Percentiles rank a stretch among this genome's conserved stretches.
Conservation (phyloP, 768 basidiomycete species). For the Lactarius sp. region DNA sequence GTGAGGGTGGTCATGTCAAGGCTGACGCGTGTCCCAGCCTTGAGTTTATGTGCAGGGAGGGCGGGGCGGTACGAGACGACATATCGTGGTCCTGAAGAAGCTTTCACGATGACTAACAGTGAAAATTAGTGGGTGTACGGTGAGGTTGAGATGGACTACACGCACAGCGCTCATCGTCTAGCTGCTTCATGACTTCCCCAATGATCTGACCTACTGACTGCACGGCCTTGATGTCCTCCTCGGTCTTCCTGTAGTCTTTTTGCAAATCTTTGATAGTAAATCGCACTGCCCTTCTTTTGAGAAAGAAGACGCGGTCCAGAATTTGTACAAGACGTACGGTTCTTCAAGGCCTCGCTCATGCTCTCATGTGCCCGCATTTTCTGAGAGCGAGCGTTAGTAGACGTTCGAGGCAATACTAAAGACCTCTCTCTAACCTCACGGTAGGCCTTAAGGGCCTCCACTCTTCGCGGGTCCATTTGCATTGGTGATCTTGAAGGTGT, state of each 20-base stretch:
- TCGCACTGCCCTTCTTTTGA: conserved; percentile 55
- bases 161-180: conserved; percentile 96
- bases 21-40: conserved; percentile 90
- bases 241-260: conserved; percentile 88
- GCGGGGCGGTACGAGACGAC: conserved; percentile 96
- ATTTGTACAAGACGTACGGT: conserved; percentile 48
- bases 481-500: conserved; percentile 36
- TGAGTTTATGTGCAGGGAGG: conserved; percentile 86
- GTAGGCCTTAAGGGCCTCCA: conserved; percentile 71
- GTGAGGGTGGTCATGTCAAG: conserved; percentile 99
- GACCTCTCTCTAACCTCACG: conserved; percentile 51
- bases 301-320: not conserved
- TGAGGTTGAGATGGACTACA: conserved; percentile 19
- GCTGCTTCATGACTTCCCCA: conserved; percentile 97
- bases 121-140: conserved; percentile 1
- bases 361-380: conserved; percentile 93
- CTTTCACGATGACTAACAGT: conserved; percentile 88
- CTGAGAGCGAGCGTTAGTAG: conserved; percentile 40
- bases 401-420: not conserved
- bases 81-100: conserved; percentile 96
- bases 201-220: conserved; percentile 99
- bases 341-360: conserved; percentile 85
- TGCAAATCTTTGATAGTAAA: conserved; percentile 87
- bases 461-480: conserved; percentile 63
- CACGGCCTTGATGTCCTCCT: conserved; percentile 98